Conservation (phyloP, 2,329 filamentous ascomycete genomes). For the Colletotrichum eremochloae region DNA sequence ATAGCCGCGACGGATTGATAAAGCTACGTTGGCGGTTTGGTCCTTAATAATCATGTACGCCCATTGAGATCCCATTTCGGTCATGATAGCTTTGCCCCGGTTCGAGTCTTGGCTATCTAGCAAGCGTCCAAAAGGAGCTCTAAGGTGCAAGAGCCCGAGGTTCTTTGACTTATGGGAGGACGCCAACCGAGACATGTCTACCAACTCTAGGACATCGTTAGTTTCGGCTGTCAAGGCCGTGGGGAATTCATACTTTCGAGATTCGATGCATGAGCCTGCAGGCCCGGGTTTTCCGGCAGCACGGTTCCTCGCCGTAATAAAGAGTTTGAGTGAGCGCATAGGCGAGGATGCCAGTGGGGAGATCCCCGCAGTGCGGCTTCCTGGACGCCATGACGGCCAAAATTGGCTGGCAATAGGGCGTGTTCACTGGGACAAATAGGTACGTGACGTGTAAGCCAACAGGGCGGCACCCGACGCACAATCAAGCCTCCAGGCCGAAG, state of each 20-base stretch:
- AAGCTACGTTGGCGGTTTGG: background rate
- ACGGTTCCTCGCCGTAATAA: background rate
- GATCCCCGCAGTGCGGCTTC: background rate
- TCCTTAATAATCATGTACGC: background rate
- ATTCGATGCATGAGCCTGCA: background rate
- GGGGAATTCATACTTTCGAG: background rate
- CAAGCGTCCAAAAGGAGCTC: background rate
- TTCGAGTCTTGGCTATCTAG: background rate
- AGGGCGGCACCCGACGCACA: background rate
- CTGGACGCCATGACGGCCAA: background rate
- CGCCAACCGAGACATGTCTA: background rate
- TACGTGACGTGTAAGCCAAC: background rate
- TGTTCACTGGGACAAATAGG: background rate
- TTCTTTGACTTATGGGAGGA: background rate
- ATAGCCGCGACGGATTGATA: background rate
- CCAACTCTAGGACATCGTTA: no score
- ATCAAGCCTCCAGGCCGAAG: background rate
- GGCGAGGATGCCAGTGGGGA: background rate
- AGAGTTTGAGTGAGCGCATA: background rate
- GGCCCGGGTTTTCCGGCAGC: background rate
- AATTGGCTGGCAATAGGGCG: background rate
- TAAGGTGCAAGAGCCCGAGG: background rate
- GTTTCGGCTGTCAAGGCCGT: background rate
- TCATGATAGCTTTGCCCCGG: background rate
- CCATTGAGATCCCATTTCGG: background rate